Conservation (phyloP, 495 filamentous ascomycete genomes). For the Xylaria castorea region DNA sequence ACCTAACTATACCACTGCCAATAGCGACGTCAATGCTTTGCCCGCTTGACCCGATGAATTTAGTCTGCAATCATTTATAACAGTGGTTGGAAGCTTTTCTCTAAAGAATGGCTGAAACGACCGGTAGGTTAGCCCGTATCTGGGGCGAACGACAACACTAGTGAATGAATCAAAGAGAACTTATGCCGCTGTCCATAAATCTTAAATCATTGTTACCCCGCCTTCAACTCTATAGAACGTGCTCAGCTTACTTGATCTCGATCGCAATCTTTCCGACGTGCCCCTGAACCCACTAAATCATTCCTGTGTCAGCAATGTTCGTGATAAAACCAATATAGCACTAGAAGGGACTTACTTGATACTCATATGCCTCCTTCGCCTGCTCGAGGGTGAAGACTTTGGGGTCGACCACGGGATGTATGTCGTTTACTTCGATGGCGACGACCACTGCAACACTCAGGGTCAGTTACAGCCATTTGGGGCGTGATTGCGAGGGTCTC, state of each 20-base stretch:
- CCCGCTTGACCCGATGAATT: background rate
- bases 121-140: slow-evolving; percentile 2
- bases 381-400: slow-evolving; percentile 65
- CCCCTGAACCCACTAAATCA: slow-evolving; percentile 67
- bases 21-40: background rate
- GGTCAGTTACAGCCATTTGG: too few relatives aligned
- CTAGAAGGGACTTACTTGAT: slow-evolving; percentile 40
- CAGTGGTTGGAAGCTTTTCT: background rate
- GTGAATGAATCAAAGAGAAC: background rate
- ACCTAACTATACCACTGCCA: background rate
- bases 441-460: too few relatives aligned
- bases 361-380: slow-evolving; percentile 57
- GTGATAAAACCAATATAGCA: background rate
- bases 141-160: background rate
- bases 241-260: slow-evolving; percentile 61
- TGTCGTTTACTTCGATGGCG: slow-evolving; percentile 69
- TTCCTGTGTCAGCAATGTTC: slow-evolving; percentile 24
- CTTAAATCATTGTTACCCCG: background rate
- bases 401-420: slow-evolving; percentile 71
- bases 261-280: slow-evolving; percentile 80
- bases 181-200: background rate
- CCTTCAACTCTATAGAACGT: background rate
- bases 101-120: background rate
- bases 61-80: background rate
- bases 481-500: too few relatives aligned